A percentile compares a stretch with the other conserved stretches of the same genome.
phyloP scores from a whole-genome alignment of 352 stramenopile genomes.

The Globisporangium uncinulatum region DNA sequence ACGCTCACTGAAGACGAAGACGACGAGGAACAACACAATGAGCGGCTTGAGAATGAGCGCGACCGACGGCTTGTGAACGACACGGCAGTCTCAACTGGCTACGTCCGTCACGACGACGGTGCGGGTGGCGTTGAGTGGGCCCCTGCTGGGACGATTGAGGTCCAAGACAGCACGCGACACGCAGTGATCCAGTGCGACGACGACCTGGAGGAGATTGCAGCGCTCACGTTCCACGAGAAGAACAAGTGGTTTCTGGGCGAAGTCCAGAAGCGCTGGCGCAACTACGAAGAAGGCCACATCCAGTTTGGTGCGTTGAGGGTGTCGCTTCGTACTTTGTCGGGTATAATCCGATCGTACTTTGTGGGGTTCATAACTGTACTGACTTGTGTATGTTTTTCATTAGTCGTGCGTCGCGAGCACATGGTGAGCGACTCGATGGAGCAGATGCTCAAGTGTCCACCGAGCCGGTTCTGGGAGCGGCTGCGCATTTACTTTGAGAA shows the following conservation, averaged over 20 bases:
- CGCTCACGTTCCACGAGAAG: constrained; percentile 66
- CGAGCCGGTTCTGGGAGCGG: constrained; percentile 24
- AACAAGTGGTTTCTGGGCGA: constrained; percentile 84
- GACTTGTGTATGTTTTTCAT: constrained; percentile 31
- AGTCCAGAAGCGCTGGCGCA: constrained; percentile 59
- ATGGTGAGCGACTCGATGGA: constrained; percentile 61
- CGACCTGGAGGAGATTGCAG: constrained; percentile 60
- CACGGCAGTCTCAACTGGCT: constrained; percentile 41
- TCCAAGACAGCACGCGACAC: constrained; percentile 26
- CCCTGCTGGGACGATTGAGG: constrained; percentile 49
- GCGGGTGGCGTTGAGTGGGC: constrained; percentile 21
- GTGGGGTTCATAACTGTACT: background rate
- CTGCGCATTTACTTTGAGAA: constrained; percentile 67
- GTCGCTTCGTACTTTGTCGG: background rate
- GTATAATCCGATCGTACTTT: too few relatives aligned
- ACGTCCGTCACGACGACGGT: background rate
- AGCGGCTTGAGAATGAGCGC: constrained; percentile 2
- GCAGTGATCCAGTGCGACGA: constrained; percentile 47
- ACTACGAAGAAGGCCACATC: constrained; percentile 77
- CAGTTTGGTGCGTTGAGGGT: constrained; percentile 56
- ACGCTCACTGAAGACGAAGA: constrained; percentile 47
- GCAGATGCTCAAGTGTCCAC: constrained; percentile 39
- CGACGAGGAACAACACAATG: constrained; percentile 11
- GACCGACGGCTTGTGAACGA: constrained; percentile 22
- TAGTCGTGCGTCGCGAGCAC: constrained; percentile 45